phyloP scores from a whole-genome alignment of 2,329 filamentous ascomycete genomes.

The Fusarium gaditjirri region DNA sequence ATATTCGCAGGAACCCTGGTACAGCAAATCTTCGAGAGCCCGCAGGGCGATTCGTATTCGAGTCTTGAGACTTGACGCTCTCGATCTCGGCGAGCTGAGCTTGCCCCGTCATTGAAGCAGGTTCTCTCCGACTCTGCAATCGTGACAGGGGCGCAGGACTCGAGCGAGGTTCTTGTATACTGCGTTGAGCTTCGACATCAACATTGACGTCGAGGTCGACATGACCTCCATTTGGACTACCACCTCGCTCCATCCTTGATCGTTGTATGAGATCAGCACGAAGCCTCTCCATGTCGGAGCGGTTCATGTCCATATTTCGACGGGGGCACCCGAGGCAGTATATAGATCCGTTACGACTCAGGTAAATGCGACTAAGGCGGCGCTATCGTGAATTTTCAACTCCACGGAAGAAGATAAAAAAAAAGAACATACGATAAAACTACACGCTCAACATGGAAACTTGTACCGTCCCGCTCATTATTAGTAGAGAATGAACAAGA shows the following conservation, averaged over 20 bases:
- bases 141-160: slow-evolving; percentile 27
- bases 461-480: slow-evolving; percentile 32
- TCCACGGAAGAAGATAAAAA: background rate
- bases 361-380: slow-evolving; percentile 24
- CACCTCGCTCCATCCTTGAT: slow-evolving; percentile 44
- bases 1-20: slow-evolving; percentile 28
- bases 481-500: slow-evolving; percentile 6
- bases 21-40: slow-evolving; percentile 16
- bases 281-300: slow-evolving; percentile 47
- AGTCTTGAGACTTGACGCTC: slow-evolving; percentile 61
- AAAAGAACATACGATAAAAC: slow-evolving; percentile 14
- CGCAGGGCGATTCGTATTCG: slow-evolving; percentile 49
- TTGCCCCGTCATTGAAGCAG: slow-evolving; percentile 22
- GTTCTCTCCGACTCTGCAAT: slow-evolving; percentile 34
- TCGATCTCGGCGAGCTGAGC: slow-evolving; percentile 45
- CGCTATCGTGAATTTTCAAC: slow-evolving; percentile 31
- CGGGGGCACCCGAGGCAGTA: background rate
- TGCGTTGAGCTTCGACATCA: slow-evolving; percentile 28
- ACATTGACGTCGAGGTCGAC: slow-evolving; percentile 13
- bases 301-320: slow-evolving; percentile 37
- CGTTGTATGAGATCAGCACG: slow-evolving; percentile 48
- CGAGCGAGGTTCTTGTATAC: slow-evolving; percentile 9
- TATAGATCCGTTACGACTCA: slow-evolving; percentile 27
- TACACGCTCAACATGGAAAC: slow-evolving; percentile 20
- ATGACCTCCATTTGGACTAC: slow-evolving; percentile 15